Conservation (phyloP, 164 flowering plant species). For the Magnolia officinalis region DNA sequence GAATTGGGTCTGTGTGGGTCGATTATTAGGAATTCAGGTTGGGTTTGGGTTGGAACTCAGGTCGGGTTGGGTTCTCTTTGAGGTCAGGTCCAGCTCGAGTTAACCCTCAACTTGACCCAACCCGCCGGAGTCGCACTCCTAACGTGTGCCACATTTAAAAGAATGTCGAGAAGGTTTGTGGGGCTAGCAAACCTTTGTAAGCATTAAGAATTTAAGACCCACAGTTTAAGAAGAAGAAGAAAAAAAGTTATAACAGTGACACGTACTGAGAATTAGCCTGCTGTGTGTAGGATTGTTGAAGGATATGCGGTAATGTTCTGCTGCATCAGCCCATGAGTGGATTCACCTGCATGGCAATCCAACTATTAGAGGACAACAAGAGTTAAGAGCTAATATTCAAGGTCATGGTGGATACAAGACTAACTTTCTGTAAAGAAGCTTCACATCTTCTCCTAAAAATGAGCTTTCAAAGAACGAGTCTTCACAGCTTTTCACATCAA, state of each 20-base stretch:
- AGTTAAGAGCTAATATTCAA: background rate
- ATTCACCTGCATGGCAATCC: conserved; percentile 1
- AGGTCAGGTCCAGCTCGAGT: too few relatives aligned
- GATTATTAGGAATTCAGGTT: too few relatives aligned
- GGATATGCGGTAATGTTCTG: background rate
- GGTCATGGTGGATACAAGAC: conserved; percentile 5
- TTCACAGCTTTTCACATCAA: conserved; percentile 44
- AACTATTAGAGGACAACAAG: background rate
- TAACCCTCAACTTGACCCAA: too few relatives aligned
- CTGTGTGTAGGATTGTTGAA: background rate
- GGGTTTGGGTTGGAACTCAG: too few relatives aligned
- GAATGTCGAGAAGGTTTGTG: too few relatives aligned
- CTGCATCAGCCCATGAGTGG: conserved; percentile 1
- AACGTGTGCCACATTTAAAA: too few relatives aligned
- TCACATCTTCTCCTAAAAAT: conserved; percentile 46
- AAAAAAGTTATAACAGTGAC: background rate
- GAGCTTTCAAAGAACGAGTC: conserved; percentile 63
- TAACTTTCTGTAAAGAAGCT: conserved; percentile 57
- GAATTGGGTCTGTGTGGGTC: too few relatives aligned
- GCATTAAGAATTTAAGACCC: too few relatives aligned
- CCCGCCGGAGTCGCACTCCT: too few relatives aligned
- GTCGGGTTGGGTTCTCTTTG: too few relatives aligned
- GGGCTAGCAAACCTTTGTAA: too few relatives aligned
- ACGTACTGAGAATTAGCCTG: conserved; percentile 1
- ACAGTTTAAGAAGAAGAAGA: background rate